Conservation (phyloP, 495 filamentous ascomycete genomes). For the Hypoxylon crocopeplum region DNA sequence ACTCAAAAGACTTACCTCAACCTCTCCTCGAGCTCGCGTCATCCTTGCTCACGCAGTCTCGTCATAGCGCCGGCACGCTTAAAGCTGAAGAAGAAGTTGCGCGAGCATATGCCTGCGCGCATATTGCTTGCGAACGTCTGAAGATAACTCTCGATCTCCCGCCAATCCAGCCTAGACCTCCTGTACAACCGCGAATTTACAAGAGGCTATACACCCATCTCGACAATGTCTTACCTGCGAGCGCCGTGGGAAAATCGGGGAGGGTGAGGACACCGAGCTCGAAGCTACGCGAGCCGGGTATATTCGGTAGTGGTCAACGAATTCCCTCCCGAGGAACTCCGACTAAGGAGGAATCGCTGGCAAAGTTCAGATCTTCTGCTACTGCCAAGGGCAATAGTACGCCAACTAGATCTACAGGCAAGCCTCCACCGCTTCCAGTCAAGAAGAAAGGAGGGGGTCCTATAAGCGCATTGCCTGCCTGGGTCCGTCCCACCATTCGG, state of each 20-base stretch:
- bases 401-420: slow-evolving; percentile 31
- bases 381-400: slow-evolving; percentile 22
- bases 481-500: slow-evolving; percentile 71
- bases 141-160: slow-evolving; percentile 86
- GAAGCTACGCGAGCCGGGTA: slow-evolving; percentile 33
- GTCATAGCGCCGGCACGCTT: slow-evolving; percentile 76
- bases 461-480: slow-evolving; percentile 60
- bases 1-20: slow-evolving; percentile 72
- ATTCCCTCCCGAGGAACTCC: slow-evolving; percentile 34
- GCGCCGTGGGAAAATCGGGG: slow-evolving; percentile 11
- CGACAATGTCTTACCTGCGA: slow-evolving; percentile 67
- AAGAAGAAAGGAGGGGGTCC: slow-evolving; percentile 38
- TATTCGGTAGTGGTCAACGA: slow-evolving; percentile 32
- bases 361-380: slow-evolving; percentile 41
- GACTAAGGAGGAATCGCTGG: slow-evolving; percentile 46
- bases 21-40: slow-evolving; percentile 78
- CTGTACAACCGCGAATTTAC: slow-evolving; percentile 82
- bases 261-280: slow-evolving; percentile 36
- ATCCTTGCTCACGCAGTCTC: slow-evolving; percentile 86
- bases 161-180: slow-evolving; percentile 77
- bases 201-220: slow-evolving; percentile 84
- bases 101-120: slow-evolving; percentile 84
- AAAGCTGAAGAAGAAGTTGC: slow-evolving; percentile 90
- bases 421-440: slow-evolving; percentile 23
- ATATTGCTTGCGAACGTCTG: slow-evolving; percentile 89